Evolutionary conservation across 371 early-diverging fungal genomes (phyloP).

Genomic region (Actinomortierella wolfii): DNA sequence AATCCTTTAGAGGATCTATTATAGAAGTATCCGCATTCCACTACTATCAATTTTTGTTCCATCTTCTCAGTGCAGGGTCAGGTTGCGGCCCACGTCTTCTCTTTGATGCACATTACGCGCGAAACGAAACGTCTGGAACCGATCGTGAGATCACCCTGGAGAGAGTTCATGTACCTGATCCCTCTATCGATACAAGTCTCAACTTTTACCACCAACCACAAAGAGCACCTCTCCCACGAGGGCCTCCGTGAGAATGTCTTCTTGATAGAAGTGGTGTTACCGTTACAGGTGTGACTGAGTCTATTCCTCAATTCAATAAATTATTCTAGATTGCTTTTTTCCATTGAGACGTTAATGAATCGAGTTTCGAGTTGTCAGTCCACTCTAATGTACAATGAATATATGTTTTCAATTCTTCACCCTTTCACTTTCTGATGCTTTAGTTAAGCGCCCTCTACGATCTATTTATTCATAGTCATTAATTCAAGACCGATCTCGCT

Average conservation of each 20-base stretch:
- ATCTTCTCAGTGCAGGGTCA: conserved; percentile 96
- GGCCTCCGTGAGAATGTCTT: conserved; percentile 94
- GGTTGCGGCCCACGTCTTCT: conserved; percentile 91
- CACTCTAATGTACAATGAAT: too few relatives aligned
- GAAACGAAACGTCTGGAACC: conserved; percentile 59
- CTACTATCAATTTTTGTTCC: conserved; percentile 96
- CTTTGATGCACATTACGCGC: conserved; percentile 83
- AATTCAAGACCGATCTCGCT: conserved; percentile 54
- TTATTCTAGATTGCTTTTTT: conserved; percentile 91
- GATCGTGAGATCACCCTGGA: conserved; percentile 71
- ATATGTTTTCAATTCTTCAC: too few relatives aligned
- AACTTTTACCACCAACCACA: conserved; percentile 98
- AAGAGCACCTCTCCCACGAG: conserved; percentile 99
- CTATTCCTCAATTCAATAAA: conserved; percentile 87
- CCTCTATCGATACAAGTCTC: conserved; percentile 98
- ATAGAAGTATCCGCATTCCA: conserved; percentile 93
- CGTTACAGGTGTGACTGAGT: conserved; percentile 87
- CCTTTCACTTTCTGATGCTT: too few relatives aligned
- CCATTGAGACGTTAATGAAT: conserved; percentile 71
- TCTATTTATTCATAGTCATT: neutral
- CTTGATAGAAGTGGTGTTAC: conserved; percentile 86
- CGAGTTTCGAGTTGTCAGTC: neutral
- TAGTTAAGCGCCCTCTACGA: too few relatives aligned
- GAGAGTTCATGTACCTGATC: conserved; percentile 92
- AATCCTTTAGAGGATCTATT: conserved; percentile 88